Evolutionary conservation across 2,329 filamentous ascomycete genomes (phyloP).

Genomic region (Metarhizium humberi): DNA sequence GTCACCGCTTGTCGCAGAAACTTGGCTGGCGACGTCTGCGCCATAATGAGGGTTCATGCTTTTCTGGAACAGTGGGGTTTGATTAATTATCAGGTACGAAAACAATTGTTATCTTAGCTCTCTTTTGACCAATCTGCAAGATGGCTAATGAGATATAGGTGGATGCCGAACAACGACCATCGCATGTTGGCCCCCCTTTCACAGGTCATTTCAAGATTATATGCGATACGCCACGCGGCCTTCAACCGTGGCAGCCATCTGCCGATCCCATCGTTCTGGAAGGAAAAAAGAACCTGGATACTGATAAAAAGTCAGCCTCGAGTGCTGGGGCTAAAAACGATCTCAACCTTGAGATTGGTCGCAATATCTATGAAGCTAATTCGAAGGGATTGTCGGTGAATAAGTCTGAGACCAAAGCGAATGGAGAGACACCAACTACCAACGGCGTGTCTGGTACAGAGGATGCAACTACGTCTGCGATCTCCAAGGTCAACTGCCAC

Average conservation of each 20-base stretch:
- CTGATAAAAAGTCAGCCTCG: conserved; percentile 63
- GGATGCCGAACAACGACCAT: conserved; percentile 88
- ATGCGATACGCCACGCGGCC: conserved; percentile 86
- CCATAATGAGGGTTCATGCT: conserved; percentile 96
- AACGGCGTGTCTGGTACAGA: conserved; percentile 55
- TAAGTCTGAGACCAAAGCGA: conserved; percentile 61
- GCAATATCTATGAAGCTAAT: conserved; percentile 91
- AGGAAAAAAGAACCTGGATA: conserved; percentile 53
- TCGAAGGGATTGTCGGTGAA: conserved; percentile 67
- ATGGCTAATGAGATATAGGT: conserved; percentile 49
- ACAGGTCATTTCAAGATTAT: conserved; percentile 96
- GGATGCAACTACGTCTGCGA: conserved; percentile 54
- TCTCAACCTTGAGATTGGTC: conserved; percentile 82
- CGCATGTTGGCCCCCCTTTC: conserved; percentile 90
- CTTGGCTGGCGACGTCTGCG: conserved; percentile 92
- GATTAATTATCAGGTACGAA: conserved; percentile 89
- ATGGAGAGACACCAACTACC: conserved; percentile 59
- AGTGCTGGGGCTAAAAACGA: conserved; percentile 64
- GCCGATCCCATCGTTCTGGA: conserved; percentile 61
- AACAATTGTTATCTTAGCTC: not conserved
- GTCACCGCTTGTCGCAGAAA: conserved; percentile 94
- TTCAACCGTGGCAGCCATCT: conserved; percentile 91
- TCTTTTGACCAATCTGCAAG: not conserved
- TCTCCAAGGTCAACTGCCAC: conserved; percentile 71
- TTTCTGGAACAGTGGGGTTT: conserved; percentile 98